Evolutionary conservation across 2,329 filamentous ascomycete genomes (phyloP), one percentile per base, ranked within the genome.

Genomic region (Parafenestella ontariensis): DNA sequence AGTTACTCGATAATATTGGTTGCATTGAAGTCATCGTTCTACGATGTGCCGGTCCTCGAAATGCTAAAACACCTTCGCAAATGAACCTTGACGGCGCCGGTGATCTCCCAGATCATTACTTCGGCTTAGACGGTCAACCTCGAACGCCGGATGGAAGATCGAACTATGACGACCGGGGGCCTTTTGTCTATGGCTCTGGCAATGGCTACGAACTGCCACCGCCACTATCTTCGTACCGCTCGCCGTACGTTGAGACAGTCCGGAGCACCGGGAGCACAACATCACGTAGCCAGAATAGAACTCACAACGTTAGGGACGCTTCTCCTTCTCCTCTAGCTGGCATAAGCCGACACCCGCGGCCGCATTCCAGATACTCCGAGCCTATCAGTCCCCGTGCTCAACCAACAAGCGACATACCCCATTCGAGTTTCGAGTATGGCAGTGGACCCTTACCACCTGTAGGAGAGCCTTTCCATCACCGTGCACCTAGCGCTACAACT

Each of bases 11-110:
- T 2, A 78, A 78, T 43, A 68, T 81, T 18, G 80, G 80, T 31
- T 79, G 74, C 15, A 82, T 83, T 28, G 80, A 82, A 59, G 76
- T 83, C 15, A 64, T 82, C 3, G 73, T 82, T 3, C 66, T 82
- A 17, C 76, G 80, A 26, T 81, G 78, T 56, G 73, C 71, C 28
- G 69, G 69, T 1, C 26, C 56, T 23, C 67, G 68, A 15, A 57
- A 55, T 40, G 57, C 55, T 20, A 63, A 63, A 45, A 59, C 57
- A 13, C 47, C 55, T 24, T 52, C 58, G 3, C 49, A 55, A 10
- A 65, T 73, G 59, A 69, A 70, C 33, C 41, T 73, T n/a, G 70
- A 75, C 41, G 70, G 67, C 10, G 56, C 65, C 17, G 41, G 58
- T 20, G 68, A 75, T 33, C 29, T 55, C 4, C 56, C 54, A 9